These are phyloP conservation scores for Apocynum venetum DNA, from an alignment of 257 asterid species.

Conservation along the genomic window DNA sequence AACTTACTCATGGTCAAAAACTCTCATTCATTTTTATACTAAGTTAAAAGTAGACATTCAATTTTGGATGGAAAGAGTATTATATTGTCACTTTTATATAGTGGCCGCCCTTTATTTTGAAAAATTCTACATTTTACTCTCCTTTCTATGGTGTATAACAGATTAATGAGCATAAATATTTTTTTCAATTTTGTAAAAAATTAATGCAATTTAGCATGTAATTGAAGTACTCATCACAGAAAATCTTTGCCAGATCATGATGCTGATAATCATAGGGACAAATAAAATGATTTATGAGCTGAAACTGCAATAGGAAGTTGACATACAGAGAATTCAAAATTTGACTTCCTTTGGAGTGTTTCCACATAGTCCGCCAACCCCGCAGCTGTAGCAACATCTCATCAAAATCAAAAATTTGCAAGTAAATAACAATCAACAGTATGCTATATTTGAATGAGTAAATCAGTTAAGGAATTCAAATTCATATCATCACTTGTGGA, in stretches of 20 bases:
- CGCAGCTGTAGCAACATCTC: constrained; percentile 22
- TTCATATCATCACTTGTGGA: background rate
- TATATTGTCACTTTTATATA: background rate
- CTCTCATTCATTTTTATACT: too few species aligned
- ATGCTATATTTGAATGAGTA: background rate
- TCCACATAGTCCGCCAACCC: constrained; percentile 70
- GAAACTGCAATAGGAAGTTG: background rate
- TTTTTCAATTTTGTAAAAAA: background rate
- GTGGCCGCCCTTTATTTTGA: background rate
- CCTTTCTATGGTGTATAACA: background rate
- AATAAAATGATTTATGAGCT: background rate
- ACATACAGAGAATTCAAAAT: constrained; percentile 79
- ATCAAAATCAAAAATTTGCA: background rate
- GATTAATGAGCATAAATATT: background rate
- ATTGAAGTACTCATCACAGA: background rate
- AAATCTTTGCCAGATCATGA: background rate
- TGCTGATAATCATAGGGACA: background rate
- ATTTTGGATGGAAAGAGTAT: too few species aligned
- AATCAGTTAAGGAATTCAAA: background rate
- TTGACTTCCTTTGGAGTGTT: constrained; percentile 64
- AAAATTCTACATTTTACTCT: background rate
- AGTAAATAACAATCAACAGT: background rate
- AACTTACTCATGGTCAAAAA: too few species aligned
- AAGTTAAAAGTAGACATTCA: too few species aligned
- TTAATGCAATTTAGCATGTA: background rate